Evolutionary conservation across 2,329 filamentous ascomycete genomes (phyloP), one percentile per base, ranked within the genome.

Genomic region (Fusarium sp.): DNA sequence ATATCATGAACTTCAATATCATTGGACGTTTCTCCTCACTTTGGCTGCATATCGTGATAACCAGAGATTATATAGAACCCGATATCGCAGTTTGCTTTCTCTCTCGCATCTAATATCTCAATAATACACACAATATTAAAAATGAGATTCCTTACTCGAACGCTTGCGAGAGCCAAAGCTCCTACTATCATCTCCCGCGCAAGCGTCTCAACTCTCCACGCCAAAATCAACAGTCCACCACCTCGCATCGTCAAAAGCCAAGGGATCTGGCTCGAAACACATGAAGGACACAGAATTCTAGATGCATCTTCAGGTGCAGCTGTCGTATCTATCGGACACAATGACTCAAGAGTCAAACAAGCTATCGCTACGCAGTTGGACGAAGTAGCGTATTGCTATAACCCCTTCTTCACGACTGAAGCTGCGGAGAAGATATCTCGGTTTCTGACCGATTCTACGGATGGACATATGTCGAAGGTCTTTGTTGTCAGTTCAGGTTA

Each of bases 231-330:
- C 41, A 70, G 18, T 13, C 67, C 68, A 4, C 68, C 68, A 7
- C 68, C 68, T 1, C 41, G 57, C 10, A 57, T 70, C 3, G 27
- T 61, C 25, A 71, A 61, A 20, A 53, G 67, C 1, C 55, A 71
- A 4, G 68, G 68, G 1, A 52, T 52, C 6, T 70, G 68, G 68
- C 16, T 70, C 3, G 58, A 69, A 48, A 71, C 68, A 2, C 40
- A 71, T 1, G n/a, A 65, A 24, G 68, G 68, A 0, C 44, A 69
- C 16, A 45, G 11, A 1, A 48, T 72, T 6, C 32, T 72, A 1
- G 70, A 72, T 24, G 67, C 63, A 6, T 71, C 69, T 8, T 70
- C 67, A 0, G 70, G 70, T 16, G 70, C 70, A 7, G 64, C 70
- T 13, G 70, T 72, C 2, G 67, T 72, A 9, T 41, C 63, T 0